These are phyloP conservation scores for Fusarium marasasianum DNA, from an alignment of 2,329 filamentous ascomycete species.

Conservation along the genomic window DNA sequence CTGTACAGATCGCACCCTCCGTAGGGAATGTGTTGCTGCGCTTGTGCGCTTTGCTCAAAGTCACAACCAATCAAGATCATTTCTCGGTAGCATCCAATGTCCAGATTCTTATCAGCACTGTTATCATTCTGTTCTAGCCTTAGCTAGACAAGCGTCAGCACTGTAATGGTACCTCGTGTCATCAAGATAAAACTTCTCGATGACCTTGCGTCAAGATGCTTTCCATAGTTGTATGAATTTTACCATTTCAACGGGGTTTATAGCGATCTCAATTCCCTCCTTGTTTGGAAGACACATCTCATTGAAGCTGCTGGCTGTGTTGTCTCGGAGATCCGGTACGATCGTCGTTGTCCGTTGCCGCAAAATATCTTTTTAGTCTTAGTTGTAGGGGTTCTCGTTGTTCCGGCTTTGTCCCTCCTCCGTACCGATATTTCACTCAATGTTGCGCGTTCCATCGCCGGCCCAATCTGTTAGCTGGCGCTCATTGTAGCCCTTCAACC, in stretches of 20 bases:
- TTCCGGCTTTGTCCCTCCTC: conserved; percentile 41
- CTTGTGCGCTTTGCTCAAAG: conserved; percentile 20
- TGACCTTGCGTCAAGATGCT: neutral
- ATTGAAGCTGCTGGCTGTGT: neutral
- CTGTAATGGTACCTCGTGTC: conserved; percentile 3
- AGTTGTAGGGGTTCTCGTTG: conserved; percentile 34
- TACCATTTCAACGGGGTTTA: neutral
- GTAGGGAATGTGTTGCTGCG: conserved; percentile 21
- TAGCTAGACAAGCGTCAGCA: conserved; percentile 12
- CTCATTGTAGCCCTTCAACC: conserved; percentile 39
- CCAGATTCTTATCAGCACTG: conserved; percentile 35
- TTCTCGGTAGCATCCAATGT: conserved; percentile 25
- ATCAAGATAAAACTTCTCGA: neutral
- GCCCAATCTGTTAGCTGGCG: conserved; percentile 37
- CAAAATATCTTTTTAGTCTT: conserved; percentile 29
- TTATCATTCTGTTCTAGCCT: conserved; percentile 11
- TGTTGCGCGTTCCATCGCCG: conserved; percentile 43
- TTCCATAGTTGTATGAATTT: neutral
- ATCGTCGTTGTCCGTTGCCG: conserved; percentile 41
- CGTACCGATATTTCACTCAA: conserved; percentile 43
- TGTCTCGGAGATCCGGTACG: conserved; percentile 41
- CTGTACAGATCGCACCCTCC: conserved; percentile 18
- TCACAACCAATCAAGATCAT: conserved; percentile 24
- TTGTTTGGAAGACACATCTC: neutral
- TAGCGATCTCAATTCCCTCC: neutral